These are phyloP conservation scores for Apophysomyces trapeziformis DNA, from an alignment of 371 early-diverging fungal species.

Conservation along the genomic window DNA sequence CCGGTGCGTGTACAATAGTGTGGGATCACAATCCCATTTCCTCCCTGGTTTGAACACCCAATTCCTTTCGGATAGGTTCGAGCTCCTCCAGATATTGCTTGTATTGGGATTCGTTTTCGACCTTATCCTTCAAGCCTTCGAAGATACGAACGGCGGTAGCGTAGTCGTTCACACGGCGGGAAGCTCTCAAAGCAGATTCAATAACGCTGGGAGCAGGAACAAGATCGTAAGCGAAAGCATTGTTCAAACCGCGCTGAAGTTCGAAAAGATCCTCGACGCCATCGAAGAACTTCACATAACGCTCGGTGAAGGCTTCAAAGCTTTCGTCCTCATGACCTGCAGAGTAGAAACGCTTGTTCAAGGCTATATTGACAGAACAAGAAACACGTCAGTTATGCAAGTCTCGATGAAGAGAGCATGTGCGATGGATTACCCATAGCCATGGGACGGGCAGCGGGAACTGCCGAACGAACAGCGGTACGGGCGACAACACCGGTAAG, in stretches of 20 bases:
- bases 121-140: constrained; percentile 92
- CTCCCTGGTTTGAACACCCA: constrained; percentile 87
- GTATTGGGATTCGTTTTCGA: constrained; percentile 84
- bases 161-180: constrained; percentile 92
- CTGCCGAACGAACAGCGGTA: constrained; percentile 39
- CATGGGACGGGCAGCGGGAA: constrained; percentile 36
- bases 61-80: constrained; percentile 83
- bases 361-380: constrained; percentile 23
- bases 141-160: constrained; percentile 93
- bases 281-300: constrained; percentile 88
- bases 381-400: constrained; percentile 7
- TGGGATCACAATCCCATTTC: constrained; percentile 72
- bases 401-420: not conserved
- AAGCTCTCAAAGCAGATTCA: constrained; percentile 87
- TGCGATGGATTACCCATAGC: constrained; percentile 26
- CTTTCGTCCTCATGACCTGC: constrained; percentile 77
- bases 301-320: constrained; percentile 80
- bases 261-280: constrained; percentile 94
- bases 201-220: constrained; percentile 90
- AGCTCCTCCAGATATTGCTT: constrained; percentile 86
- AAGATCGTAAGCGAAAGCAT: constrained; percentile 94
- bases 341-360: constrained; percentile 65
- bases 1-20: not conserved
- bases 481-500: constrained; percentile 50
- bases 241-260: constrained; percentile 96